Base-by-base conservation (phyloP, 2,329 filamentous ascomycete genomes). In the Ampelomyces quisqualis region DNA sequence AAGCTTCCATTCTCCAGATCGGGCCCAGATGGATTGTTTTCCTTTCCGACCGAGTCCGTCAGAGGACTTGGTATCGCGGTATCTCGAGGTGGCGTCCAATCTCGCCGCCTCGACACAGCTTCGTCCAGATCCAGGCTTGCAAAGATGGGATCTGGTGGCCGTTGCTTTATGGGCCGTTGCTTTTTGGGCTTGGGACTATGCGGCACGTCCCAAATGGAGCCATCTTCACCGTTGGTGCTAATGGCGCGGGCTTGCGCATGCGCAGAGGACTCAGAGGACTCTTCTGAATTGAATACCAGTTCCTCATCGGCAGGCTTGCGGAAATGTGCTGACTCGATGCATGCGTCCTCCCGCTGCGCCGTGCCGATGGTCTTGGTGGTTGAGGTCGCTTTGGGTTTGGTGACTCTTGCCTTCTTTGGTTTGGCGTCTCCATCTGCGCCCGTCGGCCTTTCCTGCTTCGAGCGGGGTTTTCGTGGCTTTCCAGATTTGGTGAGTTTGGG, bases 31-130 rank as follows among this genome's bases (percentile, higher is more conserved):
- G 47, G 42, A 13, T 41, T 47, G 29, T 64, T 61, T 36, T 62
- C 60, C 37, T 64, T 62, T 4, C 47, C 50, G 8, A 47, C 34
- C 7, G 56, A 59, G 14, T 52, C 52, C 4, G 46, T 52, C 10
- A 49, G 41, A 10, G 46, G 40, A 22, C 44, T 45, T 18, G 40
- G 15, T 9, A 38, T 32, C 9, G 33, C 20, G 0, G 65, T 67
- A 17, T 70, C 59, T 27, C 37, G 53, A 3, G 59, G 46, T 4
- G 68, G 68, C 14, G 68, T 70, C 68, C 68, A 70, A 37, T 65
- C 56, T 17, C 49, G 55, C 34, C 65, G 53, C 40, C 68, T 51
- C 3, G 43, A 34, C 2, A 64, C 49, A 2, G 64, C 67, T 34
- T 58, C 53, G 14, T 66, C 60, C 3, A 68, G 35, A 2, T 63